Base-by-base conservation (phyloP, 805 yeast genomes). In the Hanseniaspora meyeri region DNA sequence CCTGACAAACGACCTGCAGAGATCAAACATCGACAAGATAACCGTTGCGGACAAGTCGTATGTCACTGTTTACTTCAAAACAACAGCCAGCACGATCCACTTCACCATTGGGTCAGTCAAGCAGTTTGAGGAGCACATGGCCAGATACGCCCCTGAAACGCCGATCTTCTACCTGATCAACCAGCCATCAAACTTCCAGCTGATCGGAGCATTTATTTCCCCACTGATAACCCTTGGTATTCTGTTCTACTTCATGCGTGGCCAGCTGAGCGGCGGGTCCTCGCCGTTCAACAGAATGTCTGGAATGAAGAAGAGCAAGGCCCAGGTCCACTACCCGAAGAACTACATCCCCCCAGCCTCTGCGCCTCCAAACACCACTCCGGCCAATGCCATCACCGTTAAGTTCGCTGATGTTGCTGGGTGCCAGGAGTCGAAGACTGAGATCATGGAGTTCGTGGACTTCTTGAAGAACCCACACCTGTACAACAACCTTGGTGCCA, bases 401-500 rank as follows among this genome's bases (percentile, higher is more conserved):
- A 84, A 82, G 67, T 93, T 93, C 66, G 80, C 83, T 63, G 97
- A 95, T 69, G 98, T 93, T 52, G 98, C 98, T 1, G 99, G 99
- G 54, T 86, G 91, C 75, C 85, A 83, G 60, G 99, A 93, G 72
- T 96, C 98, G 11, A 93, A 93, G 70, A 91, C 83, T 62, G 99
- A 93, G 71, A 90, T 93, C 60, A 87, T 89, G 95, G 99, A 93
- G 70, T 93, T 93, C 75, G 99, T 93, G 54, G 81, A 84, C 63
- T 93, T 95, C 68, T 79, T 93, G 70, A 86, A 91, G 68, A 80
- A 88, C 62, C 98, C 99, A 10, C 75, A 77, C 57, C 87, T 89
- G 67, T 93, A 90, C 70, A 97, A 90, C 68, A 80, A 81, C 59
- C 75, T 93, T 58, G 99, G 99, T 42, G 99, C 97, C 42, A 87